phyloP scores from a whole-genome alignment of 2,329 filamentous ascomycete genomes.

The Proliferodiscus dingleyae region DNA sequence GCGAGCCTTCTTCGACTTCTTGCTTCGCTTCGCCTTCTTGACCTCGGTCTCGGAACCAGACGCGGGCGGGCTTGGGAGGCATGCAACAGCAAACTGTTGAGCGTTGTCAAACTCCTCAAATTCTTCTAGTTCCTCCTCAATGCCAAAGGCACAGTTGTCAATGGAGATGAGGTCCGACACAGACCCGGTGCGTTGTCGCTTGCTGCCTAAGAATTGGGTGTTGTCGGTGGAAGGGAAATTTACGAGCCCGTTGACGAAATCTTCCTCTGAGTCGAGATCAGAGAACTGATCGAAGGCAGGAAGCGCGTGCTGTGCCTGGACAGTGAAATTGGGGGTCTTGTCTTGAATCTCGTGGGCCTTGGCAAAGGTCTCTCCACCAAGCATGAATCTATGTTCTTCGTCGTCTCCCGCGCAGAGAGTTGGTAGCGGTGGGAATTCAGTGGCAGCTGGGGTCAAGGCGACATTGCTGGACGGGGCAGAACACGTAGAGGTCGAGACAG shows the following conservation, averaged over 20 bases:
- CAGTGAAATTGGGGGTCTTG: conserved; percentile 49
- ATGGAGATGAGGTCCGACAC: conserved; percentile 63
- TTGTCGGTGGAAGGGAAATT: conserved; percentile 59
- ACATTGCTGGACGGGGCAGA: conserved; percentile 28
- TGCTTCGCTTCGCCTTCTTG: conserved; percentile 53
- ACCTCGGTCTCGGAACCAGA: conserved; percentile 45
- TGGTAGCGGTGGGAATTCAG: conserved; percentile 62
- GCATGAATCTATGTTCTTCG: conserved; percentile 47
- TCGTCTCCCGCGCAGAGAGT: conserved; percentile 58
- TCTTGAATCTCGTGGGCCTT: conserved; percentile 41
- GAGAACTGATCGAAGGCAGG: conserved; percentile 80
- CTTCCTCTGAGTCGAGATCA: conserved; percentile 86
- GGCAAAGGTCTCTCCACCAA: conserved; percentile 46
- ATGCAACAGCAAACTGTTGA: conserved; percentile 53
- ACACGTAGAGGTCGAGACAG: conserved; percentile 3
- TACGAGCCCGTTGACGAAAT: conserved; percentile 70
- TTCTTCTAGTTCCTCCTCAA: conserved; percentile 70
- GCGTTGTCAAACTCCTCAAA: conserved; percentile 71
- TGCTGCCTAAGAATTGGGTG: conserved; percentile 55
- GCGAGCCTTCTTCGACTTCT: conserved; percentile 46
- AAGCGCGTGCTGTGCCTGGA: conserved; percentile 49
- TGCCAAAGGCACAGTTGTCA: conserved; percentile 73
- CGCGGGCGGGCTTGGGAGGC: conserved; percentile 58
- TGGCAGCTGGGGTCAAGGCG: conserved; percentile 30
- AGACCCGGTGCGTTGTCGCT: conserved; percentile 64